phyloP scores from a whole-genome alignment of 192 early-diverging fungal species.

The Backusella parvicylindrica region DNA sequence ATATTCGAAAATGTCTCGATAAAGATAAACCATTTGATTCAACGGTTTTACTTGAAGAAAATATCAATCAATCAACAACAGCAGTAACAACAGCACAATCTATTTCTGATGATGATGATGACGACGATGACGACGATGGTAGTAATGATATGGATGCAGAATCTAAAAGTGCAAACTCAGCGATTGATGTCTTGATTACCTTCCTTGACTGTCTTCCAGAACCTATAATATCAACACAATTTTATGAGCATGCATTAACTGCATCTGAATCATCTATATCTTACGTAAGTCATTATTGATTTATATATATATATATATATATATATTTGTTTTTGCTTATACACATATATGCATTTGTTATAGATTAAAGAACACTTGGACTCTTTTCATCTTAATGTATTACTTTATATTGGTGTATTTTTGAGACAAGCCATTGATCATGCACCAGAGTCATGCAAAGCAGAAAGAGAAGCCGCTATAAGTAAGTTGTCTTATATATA shows the following conservation, averaged over 20 bases:
- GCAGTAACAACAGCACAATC: background rate
- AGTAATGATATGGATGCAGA: slow-evolving; percentile 7
- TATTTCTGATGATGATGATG: background rate
- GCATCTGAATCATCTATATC: slow-evolving; percentile 44
- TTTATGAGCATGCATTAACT: slow-evolving; percentile 61
- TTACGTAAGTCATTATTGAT: slow-evolving; percentile 9
- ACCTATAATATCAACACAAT: slow-evolving; percentile 65
- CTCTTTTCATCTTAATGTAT: slow-evolving; percentile 66
- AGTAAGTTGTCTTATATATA: slow-evolving; percentile 36
- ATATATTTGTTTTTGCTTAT: background rate
- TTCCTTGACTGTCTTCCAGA: slow-evolving; percentile 73
- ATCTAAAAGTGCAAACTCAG: slow-evolving; percentile 63
- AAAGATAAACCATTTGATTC: slow-evolving; percentile 65
- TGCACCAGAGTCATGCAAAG: slow-evolving; percentile 13
- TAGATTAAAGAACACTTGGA: slow-evolving; percentile 62
- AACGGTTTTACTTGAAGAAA: slow-evolving; percentile 31
- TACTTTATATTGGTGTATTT: slow-evolving; percentile 78
- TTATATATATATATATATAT: background rate
- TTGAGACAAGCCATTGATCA: slow-evolving; percentile 58
- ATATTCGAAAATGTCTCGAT: slow-evolving; percentile 81
- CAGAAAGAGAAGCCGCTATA: slow-evolving; percentile 34
- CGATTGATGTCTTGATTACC: slow-evolving; percentile 64
- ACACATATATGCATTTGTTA: slow-evolving; percentile 4
- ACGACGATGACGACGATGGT: background rate
- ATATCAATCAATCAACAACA: background rate